Evolutionary conservation across 768 basidiomycete genomes (phyloP).

Genomic region (Lyophyllum decastes): DNA sequence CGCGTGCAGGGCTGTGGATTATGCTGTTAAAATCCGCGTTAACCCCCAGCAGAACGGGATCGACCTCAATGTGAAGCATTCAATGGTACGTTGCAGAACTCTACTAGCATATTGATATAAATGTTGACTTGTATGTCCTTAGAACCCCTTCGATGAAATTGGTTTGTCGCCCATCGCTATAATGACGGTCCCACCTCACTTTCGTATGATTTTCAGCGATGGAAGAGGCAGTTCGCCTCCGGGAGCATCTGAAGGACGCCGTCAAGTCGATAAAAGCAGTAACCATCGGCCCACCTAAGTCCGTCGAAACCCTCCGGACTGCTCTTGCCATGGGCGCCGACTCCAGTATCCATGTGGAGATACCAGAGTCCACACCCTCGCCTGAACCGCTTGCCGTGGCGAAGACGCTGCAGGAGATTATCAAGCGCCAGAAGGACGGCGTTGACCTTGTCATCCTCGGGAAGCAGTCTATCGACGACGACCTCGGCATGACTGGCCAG

Average conservation of each 20-base stretch:
- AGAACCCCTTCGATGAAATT: constrained; percentile 99
- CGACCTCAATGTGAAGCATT: constrained; percentile 97
- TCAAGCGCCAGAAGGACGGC: constrained; percentile 55
- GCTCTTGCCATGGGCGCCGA: constrained; percentile 99
- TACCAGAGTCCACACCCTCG: constrained; percentile 66
- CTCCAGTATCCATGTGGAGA: constrained; percentile 86
- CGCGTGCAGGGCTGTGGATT: constrained; percentile 80
- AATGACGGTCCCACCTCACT: not conserved
- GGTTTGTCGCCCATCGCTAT: constrained; percentile 49
- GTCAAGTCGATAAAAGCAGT: constrained; percentile 89
- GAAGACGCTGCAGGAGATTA: constrained; percentile 76
- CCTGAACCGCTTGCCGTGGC: constrained; percentile 94
- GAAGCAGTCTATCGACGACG: constrained; percentile 98
- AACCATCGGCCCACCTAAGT: constrained; percentile 92
- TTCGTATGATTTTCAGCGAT: constrained; percentile 59
- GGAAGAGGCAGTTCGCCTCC: constrained; percentile 95
- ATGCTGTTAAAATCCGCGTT: constrained; percentile 97
- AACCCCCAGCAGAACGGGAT: constrained; percentile 94
- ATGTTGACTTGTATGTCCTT: not conserved
- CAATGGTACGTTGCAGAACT: constrained; percentile 69
- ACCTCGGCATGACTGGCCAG: constrained; percentile 93
- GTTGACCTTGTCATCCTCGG: constrained; percentile 93
- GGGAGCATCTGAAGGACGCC: constrained; percentile 74
- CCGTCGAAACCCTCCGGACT: constrained; percentile 88
- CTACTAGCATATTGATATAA: constrained; percentile 1